Base-by-base conservation (phyloP, 805 yeast species). In the Cyberlindnera maritima region DNA sequence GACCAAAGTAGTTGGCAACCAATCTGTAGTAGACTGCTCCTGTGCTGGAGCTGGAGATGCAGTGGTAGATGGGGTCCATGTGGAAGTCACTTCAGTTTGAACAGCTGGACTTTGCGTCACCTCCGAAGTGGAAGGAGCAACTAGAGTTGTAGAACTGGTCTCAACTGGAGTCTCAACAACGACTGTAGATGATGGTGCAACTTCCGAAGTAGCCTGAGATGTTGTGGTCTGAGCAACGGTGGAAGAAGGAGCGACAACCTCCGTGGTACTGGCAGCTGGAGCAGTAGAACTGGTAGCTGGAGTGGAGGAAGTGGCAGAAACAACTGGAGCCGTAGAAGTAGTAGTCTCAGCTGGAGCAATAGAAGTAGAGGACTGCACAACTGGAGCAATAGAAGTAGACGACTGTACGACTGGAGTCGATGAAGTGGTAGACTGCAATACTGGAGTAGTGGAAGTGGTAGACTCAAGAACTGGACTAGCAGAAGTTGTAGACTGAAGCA, bases 1-100 rank as follows among this genome's bases (percentile, higher is more conserved):
- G 36, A 73, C 60, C 42, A 74, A 61, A 12, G 67, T 63, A 14
- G 74, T 68, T 29, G 80, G 80, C 36, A 75, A 57, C 79, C 80
- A 74, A 48, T 59, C 31, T 7, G 31, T 28, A 28, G 31, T 28
- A 11, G 28, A 25, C 28, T 25, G 28, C 11, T 25, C 11, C 11
- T 25, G 56, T 4, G 54, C 47, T 9, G 64, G 41, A 13, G 59
- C 41, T 4, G 55, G 35, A 15, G 52, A n/a, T 6, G 53, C 47
- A 17, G 32, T n/a, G 13, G 39, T 13, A 25, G 37, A n/a, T 20
- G 32, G 32, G 29, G 34, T 13, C 6, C 17, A 29, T 21, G 29
- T 8, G 4, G 44, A 25, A 23, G 9, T 36, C 28, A 25, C 28
- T 31, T 31, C 17, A 31, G 34, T 14, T 8, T n/a, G 34, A 33